Evolutionary conservation across 257 asterid species (phyloP).

Genomic region (Galeopsis tetrahit): DNA sequence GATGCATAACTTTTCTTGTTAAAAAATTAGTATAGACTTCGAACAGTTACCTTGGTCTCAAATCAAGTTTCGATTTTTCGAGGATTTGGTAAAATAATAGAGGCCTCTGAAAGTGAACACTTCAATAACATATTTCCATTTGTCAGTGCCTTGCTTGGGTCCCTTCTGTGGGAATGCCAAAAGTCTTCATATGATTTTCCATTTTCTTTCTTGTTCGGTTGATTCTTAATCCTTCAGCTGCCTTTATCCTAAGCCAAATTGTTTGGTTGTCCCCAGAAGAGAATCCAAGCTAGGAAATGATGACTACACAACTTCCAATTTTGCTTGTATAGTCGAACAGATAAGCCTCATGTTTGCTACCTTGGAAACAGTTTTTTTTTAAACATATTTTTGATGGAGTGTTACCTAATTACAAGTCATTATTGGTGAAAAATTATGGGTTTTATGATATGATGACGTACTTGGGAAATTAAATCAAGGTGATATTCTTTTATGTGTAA

Average conservation of each 20-base stretch:
- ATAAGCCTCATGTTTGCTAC: not conserved
- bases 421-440: not conserved
- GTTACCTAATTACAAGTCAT: not conserved
- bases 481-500: constrained; percentile 15
- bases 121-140: not conserved
- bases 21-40: not conserved
- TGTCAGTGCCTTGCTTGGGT: not conserved
- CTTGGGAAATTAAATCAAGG: constrained; percentile 16
- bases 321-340: not conserved
- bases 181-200: constrained; percentile 2
- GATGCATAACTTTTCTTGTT: not conserved
- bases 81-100: not conserved
- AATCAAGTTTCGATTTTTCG: not conserved
- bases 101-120: not conserved
- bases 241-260: not conserved
- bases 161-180: not conserved
- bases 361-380: too few species aligned
- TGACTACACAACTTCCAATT: not conserved
- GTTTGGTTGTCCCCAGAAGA: not conserved
- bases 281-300: constrained; percentile 7
- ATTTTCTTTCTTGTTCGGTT: not conserved
- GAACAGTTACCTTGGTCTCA: not conserved
- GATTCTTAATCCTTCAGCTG: not conserved
- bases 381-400: too few species aligned
- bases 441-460: not conserved